Evolutionary conservation across 306 rosid genomes (phyloP).

Genomic region (Boehmeria nivea): DNA sequence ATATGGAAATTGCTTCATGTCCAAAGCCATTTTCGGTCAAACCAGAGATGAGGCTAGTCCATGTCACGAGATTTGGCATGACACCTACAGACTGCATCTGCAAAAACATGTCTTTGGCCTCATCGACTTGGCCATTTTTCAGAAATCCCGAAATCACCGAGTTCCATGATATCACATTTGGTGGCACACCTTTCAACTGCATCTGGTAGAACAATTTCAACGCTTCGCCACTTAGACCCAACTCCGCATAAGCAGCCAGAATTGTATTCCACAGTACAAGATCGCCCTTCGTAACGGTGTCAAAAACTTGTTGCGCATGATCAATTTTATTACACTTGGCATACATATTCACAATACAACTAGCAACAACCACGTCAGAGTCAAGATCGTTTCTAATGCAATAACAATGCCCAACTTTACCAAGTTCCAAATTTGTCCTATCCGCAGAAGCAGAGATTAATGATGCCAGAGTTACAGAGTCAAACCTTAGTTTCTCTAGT

Average conservation of each 20-base stretch:
- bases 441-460: slow-evolving; percentile 57
- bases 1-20: slow-evolving; percentile 45
- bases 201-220: slow-evolving; percentile 66
- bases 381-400: slow-evolving; percentile 63
- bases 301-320: slow-evolving; percentile 51
- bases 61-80: slow-evolving; percentile 56
- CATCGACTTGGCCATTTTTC: slow-evolving; percentile 56
- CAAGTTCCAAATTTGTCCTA: slow-evolving; percentile 40
- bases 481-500: slow-evolving; percentile 53
- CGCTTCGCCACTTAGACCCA: slow-evolving; percentile 67
- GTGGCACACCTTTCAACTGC: slow-evolving; percentile 65
- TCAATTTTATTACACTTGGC: slow-evolving; percentile 59
- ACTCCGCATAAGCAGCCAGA: slow-evolving; percentile 68
- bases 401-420: slow-evolving; percentile 59
- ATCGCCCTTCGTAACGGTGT: slow-evolving; percentile 36
- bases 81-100: slow-evolving; percentile 54
- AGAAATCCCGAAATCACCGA: slow-evolving; percentile 61
- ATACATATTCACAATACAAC: slow-evolving; percentile 61
- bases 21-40: slow-evolving; percentile 50
- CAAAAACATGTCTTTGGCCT: slow-evolving; percentile 58
- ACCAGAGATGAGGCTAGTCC: slow-evolving; percentile 74
- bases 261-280: slow-evolving; percentile 74
- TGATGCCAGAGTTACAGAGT: slow-evolving; percentile 62
- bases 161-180: slow-evolving; percentile 75
- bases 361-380: slow-evolving; percentile 49